These are phyloP conservation scores for Notholithocarpus densiflorus DNA, from an alignment of 306 rosid genomes.

Conservation along the genomic window DNA sequence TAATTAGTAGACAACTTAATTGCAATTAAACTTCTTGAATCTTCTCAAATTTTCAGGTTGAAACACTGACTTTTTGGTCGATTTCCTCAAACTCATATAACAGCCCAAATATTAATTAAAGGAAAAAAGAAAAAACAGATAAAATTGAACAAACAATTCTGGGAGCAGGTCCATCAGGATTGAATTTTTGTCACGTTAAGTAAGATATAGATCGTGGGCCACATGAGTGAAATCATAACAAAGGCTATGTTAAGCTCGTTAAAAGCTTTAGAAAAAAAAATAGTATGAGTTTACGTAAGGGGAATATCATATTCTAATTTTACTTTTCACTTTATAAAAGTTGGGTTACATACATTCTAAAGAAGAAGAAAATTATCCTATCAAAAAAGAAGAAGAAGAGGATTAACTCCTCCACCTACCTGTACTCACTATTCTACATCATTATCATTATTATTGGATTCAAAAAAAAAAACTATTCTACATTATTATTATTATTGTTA, in stretches of 20 bases:
- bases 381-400: not conserved
- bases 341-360: conserved; percentile 5
- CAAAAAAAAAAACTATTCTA: too few relatives aligned
- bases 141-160: not conserved
- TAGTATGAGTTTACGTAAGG: not conserved
- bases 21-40: not conserved
- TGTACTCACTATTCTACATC: conserved; percentile 8
- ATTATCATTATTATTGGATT: too few relatives aligned
- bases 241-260: not conserved
- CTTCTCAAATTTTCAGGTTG: too few relatives aligned
- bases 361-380: too few relatives aligned
- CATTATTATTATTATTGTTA: not conserved
- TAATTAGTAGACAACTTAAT: not conserved
- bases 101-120: not conserved
- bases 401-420: conserved; percentile 25
- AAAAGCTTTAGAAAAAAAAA: not conserved
- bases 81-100: too few relatives aligned
- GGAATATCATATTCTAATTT: not conserved
- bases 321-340: conserved; percentile 6
- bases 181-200: not conserved
- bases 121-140: too few relatives aligned
- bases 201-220: not conserved
- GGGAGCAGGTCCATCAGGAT: not conserved
- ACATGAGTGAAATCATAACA: not conserved
- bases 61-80: too few relatives aligned